Conservation (phyloP, 192 early-diverging fungal genomes). For the Cetraspora pellucida region DNA sequence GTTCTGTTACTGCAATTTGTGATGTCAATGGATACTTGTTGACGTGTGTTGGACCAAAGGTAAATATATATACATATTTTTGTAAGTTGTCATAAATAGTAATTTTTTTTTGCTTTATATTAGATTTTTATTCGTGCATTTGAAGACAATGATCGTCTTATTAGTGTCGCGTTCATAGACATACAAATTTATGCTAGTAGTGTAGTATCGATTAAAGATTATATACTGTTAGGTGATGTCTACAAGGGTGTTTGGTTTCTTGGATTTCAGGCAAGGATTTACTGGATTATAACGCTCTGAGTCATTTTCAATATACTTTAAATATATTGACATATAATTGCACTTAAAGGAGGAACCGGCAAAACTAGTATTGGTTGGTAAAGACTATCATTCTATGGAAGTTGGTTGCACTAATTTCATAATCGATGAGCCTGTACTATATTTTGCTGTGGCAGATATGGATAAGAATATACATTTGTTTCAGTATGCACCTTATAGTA, state of each 20-base stretch:
- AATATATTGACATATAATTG: not conserved
- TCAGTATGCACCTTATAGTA: constrained; percentile 86
- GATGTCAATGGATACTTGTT: constrained; percentile 84
- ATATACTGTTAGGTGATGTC: constrained; percentile 85
- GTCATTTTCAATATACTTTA: not conserved
- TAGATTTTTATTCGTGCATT: constrained; percentile 84
- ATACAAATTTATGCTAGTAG: constrained; percentile 88
- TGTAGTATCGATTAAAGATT: constrained; percentile 82
- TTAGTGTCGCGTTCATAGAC: constrained; percentile 93
- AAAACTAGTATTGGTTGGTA: constrained; percentile 83
- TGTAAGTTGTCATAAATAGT: not conserved
- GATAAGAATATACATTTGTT: constrained; percentile 82
- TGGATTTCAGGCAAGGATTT: constrained; percentile 72
- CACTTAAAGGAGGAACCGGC: constrained; percentile 80
- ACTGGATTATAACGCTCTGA: constrained; percentile 28
- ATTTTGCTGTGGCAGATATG: constrained; percentile 83
- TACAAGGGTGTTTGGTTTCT: constrained; percentile 87
- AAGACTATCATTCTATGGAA: constrained; percentile 82
- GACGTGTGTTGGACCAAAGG: constrained; percentile 86
- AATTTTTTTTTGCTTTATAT: not conserved
- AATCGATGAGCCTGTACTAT: constrained; percentile 70
- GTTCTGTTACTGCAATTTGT: constrained; percentile 83
- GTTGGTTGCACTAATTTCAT: constrained; percentile 76
- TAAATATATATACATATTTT: constrained; percentile 34
- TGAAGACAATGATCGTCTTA: constrained; percentile 76